phyloP scores from a whole-genome alignment of 2,329 filamentous ascomycete genomes.

The Trichoderma koningiopsis region DNA sequence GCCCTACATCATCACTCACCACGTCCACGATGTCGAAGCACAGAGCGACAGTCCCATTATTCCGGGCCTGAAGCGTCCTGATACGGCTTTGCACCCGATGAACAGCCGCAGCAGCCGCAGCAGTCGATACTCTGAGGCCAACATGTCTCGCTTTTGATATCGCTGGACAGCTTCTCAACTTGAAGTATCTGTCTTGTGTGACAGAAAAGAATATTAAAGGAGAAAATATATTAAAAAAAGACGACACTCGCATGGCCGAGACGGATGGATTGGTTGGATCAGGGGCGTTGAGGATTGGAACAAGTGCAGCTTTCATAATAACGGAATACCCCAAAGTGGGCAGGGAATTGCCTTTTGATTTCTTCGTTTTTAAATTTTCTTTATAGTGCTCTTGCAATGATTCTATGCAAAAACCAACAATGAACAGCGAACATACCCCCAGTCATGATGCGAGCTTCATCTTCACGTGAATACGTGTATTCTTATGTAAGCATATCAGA shows the following conservation, averaged over 20 bases:
- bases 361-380: neutral
- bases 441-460: neutral
- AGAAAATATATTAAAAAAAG: neutral
- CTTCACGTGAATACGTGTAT: neutral
- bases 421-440: neutral
- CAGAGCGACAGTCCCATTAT: slow-evolving; percentile 53
- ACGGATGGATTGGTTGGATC: neutral
- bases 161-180: neutral
- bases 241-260: neutral
- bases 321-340: slow-evolving; percentile 21
- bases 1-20: slow-evolving; percentile 38
- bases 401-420: neutral
- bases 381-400: neutral
- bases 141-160: slow-evolving; percentile 51
- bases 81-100: slow-evolving; percentile 60
- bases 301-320: neutral
- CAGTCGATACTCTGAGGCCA: slow-evolving; percentile 54
- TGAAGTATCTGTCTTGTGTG: neutral
- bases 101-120: slow-evolving; percentile 47
- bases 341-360: slow-evolving; percentile 20
- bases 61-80: slow-evolving; percentile 57
- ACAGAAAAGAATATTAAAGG: neutral
- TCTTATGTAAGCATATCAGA: neutral
- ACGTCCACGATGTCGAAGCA: slow-evolving; percentile 42
- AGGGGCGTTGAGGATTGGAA: slow-evolving; percentile 13